Evolutionary conservation across 2,329 filamentous ascomycete genomes (phyloP), one percentile per base, ranked within the genome.

Genomic region (Alternaria infectoria): DNA sequence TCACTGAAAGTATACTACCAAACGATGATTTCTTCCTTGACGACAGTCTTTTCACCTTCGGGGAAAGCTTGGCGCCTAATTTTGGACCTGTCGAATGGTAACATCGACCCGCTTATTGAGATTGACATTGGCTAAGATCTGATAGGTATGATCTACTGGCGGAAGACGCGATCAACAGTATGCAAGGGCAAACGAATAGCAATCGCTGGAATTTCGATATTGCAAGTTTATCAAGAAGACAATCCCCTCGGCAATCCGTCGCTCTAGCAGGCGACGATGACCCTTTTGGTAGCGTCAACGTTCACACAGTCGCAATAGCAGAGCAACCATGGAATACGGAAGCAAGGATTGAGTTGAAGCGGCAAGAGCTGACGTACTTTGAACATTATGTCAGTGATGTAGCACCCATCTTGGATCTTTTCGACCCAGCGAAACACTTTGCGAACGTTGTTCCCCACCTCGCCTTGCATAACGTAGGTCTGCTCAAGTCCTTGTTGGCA

Each of bases 401-500:
- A 30, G 78, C 80, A 28, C 65, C 74, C 1, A 81, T 81, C 69
- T 69, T 84, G 43, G 82, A 85, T 65, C 69, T 84, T 0, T 82
- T 82, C 59, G 82, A 84, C 66, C 80, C 81, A 2, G 63, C 73
- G 5, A 77, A 74, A 54, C 79, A 82, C 50, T 78, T 79, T 49
- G 64, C 74, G 13, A 80, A 64, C 61, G 79, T 59, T 5, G 73
- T 76, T 9, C 75, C 75, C 12, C 70, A 74, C 54, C 65, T 76
- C 5, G 83, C 84, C 5, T 72, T 87, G 64, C 81, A 82, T n/a
- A 88, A 89, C 67, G 78, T 83, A 25, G 87, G 87, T 1, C 69
- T 89, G 6, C 82, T 88, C 79, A 87, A 86, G 66, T 86, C 86
- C 4, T 81, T 88, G 11, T 78, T 89, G 12, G 87, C 87, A 1